A percentile compares a stretch with the other conserved stretches of the same genome.
phyloP scores from a whole-genome alignment of 129 eudicot species.

The Artemisia tridentata region DNA sequence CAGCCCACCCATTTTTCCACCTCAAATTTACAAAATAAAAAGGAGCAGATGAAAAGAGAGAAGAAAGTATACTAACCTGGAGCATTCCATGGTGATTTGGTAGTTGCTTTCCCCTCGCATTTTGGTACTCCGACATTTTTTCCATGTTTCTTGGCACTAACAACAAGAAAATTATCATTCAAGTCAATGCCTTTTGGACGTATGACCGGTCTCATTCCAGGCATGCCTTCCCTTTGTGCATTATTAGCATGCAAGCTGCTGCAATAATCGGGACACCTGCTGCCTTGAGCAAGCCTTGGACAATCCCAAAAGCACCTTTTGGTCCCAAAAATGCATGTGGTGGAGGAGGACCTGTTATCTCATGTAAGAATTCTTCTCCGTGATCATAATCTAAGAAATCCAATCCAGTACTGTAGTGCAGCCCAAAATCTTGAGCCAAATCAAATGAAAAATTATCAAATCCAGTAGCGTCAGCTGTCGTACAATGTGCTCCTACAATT shows the following conservation, averaged over 20 bases:
- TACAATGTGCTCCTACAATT: too few relatives aligned
- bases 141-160: slow-evolving; percentile 76
- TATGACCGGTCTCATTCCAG: slow-evolving; percentile 73
- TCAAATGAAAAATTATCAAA: too few relatives aligned
- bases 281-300: slow-evolving; percentile 69
- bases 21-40: neutral
- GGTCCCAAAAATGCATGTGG: slow-evolving; percentile 93
- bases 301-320: slow-evolving; percentile 98
- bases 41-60: neutral
- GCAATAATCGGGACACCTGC: slow-evolving; percentile 61
- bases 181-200: slow-evolving; percentile 88
- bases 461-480: too few relatives aligned
- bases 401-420: too few relatives aligned
- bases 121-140: slow-evolving; percentile 91
- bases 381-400: too few relatives aligned
- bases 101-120: slow-evolving; percentile 94
- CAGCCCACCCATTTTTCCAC: neutral
- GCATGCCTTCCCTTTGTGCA: slow-evolving; percentile 82
- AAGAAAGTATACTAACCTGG: slow-evolving; percentile 40
- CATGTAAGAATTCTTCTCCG: slow-evolving; percentile 17
- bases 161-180: slow-evolving; percentile 82
- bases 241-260: slow-evolving; percentile 65
- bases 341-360: slow-evolving; percentile 57
- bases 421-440: too few relatives aligned
- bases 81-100: slow-evolving; percentile 99